A percentile compares a stretch with the other conserved stretches of the same genome.
These are phyloP conservation scores for Alnus rubra DNA, from an alignment of 306 rosid species.

Conservation along the genomic window DNA sequence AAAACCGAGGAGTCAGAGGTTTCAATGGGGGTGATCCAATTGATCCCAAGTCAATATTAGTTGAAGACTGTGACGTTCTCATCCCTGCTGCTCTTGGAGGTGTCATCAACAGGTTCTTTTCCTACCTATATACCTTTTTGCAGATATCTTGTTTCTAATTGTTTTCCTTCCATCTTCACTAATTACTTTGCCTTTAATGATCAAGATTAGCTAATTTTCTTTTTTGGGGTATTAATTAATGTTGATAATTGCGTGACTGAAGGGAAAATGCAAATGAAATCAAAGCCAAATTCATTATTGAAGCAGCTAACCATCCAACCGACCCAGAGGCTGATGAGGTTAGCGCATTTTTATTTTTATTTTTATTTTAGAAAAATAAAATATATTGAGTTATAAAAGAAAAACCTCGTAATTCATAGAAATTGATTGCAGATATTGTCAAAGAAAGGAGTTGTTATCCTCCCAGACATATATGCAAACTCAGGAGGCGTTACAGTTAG, in stretches of 20 bases:
- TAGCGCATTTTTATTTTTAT: not conserved
- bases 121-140: not conserved
- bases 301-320: constrained; percentile 96
- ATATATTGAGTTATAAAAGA: too few species aligned
- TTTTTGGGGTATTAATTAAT: not conserved
- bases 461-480: constrained; percentile 95
- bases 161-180: too few species aligned
- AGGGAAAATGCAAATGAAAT: constrained; percentile 87
- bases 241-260: not conserved
- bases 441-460: constrained; percentile 77
- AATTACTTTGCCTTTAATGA: not conserved
- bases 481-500: constrained; percentile 98
- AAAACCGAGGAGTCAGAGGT: constrained; percentile 66
- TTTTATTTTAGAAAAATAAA: too few species aligned
- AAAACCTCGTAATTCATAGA: not conserved
- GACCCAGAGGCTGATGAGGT: constrained; percentile 99
- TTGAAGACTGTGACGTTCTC: constrained; percentile 82
- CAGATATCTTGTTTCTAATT: not conserved
- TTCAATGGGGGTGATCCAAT: constrained; percentile 68
- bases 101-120: constrained; percentile 73
- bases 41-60: constrained; percentile 59
- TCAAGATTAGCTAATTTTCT: constrained; percentile 11
- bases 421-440: constrained; percentile 60
- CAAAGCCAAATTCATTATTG: constrained; percentile 78
- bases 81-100: constrained; percentile 98